These are phyloP conservation scores for Paraphoma sp. DNA, from an alignment of 2,329 filamentous ascomycete genomes.

Conservation along the genomic window DNA sequence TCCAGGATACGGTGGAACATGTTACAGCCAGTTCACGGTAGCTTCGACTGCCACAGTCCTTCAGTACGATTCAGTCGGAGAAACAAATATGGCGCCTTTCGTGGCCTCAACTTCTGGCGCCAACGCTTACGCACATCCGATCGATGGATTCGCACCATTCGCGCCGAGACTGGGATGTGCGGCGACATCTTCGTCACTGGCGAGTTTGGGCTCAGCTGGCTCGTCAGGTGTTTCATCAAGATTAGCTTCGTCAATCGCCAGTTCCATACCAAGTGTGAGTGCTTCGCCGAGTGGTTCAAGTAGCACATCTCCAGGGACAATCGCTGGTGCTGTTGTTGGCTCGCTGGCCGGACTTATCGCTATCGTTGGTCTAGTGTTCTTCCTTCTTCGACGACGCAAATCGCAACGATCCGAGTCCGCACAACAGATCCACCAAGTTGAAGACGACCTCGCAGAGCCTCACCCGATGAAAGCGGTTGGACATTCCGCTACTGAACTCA, in stretches of 20 bases:
- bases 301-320: slow-evolving; percentile 15
- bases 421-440: slow-evolving; percentile 11
- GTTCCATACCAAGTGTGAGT: not conserved
- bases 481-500: slow-evolving; percentile 2
- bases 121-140: slow-evolving; percentile 35
- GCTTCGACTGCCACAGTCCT: slow-evolving; percentile 21
- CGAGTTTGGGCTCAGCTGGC: not conserved
- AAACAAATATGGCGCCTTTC: slow-evolving; percentile 16
- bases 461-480: not conserved
- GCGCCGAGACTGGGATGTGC: slow-evolving; percentile 20
- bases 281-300: not conserved
- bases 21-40: slow-evolving; percentile 27
- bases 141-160: slow-evolving; percentile 32
- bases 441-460: slow-evolving; percentile 5
- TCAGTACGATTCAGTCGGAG: slow-evolving; percentile 21
- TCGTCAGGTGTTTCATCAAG: not conserved
- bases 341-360: slow-evolving; percentile 16
- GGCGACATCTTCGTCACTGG: slow-evolving; percentile 1
- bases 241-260: not conserved
- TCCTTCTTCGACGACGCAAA: slow-evolving; percentile 17
- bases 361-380: slow-evolving; percentile 20
- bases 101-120: slow-evolving; percentile 9
- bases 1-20: slow-evolving; percentile 35
- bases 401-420: slow-evolving; percentile 1
- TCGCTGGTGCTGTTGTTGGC: slow-evolving; percentile 30